phyloP scores from a whole-genome alignment of 805 yeast genomes.

The Candida ulmi region DNA sequence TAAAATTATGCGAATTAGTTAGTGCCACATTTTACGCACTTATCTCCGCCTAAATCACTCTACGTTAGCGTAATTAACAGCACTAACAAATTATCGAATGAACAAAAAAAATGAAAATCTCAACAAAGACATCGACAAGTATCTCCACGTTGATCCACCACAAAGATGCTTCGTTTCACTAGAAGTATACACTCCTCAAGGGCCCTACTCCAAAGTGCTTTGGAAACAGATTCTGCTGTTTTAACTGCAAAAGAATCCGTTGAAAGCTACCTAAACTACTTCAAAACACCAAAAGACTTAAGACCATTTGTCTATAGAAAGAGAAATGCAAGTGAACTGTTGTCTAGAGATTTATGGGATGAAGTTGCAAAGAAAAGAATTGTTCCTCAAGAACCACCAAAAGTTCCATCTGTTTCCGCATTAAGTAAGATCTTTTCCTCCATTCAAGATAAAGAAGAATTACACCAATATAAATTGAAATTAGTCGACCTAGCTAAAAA shows the following conservation, averaged over 20 bases:
- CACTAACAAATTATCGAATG: neutral
- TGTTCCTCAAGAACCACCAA: conserved; percentile 28
- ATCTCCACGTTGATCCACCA: neutral
- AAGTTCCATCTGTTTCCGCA: conserved; percentile 22
- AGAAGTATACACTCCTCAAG: conserved; percentile 14
- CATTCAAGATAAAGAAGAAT: conserved; percentile 15
- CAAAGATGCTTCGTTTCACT: conserved; percentile 11
- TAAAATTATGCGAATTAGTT: neutral
- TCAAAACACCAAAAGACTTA: conserved; percentile 26
- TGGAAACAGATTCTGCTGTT: neutral
- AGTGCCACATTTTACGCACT: neutral
- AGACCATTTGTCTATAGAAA: conserved; percentile 36
- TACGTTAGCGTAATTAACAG: neutral
- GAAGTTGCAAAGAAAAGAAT: conserved; percentile 27
- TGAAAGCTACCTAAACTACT: conserved; percentile 28
- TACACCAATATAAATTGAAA: conserved; percentile 10
- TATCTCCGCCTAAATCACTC: neutral
- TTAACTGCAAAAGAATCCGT: conserved; percentile 21
- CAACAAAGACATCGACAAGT: neutral
- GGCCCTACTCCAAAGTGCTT: conserved; percentile 2
- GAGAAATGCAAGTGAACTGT: conserved; percentile 30
- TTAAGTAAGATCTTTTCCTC: conserved; percentile 21
- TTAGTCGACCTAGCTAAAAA: conserved; percentile 15
- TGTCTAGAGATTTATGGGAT: conserved; percentile 35
- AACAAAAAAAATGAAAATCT: neutral